phyloP scores from a whole-genome alignment of 169 alveolate genomes.

The Cryptosporidium muris region DNA sequence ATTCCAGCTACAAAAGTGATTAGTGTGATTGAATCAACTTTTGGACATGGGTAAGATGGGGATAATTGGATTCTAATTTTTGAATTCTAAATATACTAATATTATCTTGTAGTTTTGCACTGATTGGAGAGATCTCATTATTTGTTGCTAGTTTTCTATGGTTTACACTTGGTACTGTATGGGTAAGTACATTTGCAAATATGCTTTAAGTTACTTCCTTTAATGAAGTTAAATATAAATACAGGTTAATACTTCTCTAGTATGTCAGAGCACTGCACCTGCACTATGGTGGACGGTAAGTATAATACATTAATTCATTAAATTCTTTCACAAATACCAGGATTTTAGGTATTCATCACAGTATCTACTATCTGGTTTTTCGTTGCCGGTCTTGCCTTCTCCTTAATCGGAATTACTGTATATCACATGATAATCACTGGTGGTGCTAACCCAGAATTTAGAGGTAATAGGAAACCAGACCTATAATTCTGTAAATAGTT shows the following conservation, averaged over 20 bases:
- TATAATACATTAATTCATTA: slow-evolving; percentile 1
- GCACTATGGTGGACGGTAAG: slow-evolving; percentile 71
- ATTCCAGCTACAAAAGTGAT: slow-evolving; percentile 58
- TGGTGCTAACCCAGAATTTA: slow-evolving; percentile 69
- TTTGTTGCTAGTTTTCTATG: slow-evolving; percentile 58
- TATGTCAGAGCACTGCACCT: slow-evolving; percentile 67
- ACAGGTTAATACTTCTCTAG: slow-evolving; percentile 61
- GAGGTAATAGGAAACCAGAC: background rate
- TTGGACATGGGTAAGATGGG: slow-evolving; percentile 53
- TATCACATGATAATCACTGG: slow-evolving; percentile 64
- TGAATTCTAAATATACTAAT: background rate
- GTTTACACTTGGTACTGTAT: slow-evolving; percentile 70
- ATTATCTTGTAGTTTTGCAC: slow-evolving; percentile 18
- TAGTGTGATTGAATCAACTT: slow-evolving; percentile 12
- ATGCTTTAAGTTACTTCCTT: background rate
- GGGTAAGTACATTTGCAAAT: slow-evolving; percentile 36
- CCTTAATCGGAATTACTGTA: slow-evolving; percentile 68
- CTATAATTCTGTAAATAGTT: too few species aligned
- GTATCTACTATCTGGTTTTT: slow-evolving; percentile 68
- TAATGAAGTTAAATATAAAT: background rate
- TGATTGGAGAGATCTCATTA: slow-evolving; percentile 31
- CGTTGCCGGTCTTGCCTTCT: slow-evolving; percentile 59
- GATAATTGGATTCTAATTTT: background rate
- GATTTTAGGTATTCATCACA: slow-evolving; percentile 40
- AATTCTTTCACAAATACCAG: background rate